A percentile compares a stretch with the other conserved stretches of the same genome.
Evolutionary conservation across 2,329 filamentous ascomycete species (phyloP).

Genomic region (Sodiomyces alkalinus): DNA sequence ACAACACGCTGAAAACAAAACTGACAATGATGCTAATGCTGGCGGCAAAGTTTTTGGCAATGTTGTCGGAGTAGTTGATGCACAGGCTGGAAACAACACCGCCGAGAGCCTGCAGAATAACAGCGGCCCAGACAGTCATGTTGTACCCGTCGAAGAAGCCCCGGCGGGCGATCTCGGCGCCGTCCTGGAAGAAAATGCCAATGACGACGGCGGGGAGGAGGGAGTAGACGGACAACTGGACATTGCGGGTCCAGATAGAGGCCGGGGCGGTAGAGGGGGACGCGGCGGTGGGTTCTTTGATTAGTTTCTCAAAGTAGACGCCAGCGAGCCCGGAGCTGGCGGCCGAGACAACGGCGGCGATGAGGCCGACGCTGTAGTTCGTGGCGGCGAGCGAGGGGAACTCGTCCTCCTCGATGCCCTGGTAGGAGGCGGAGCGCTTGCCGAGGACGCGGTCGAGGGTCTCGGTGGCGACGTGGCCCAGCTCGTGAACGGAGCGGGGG

Average conservation of each 20-base stretch:
- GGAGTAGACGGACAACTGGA: conserved; percentile 89
- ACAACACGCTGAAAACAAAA: conserved; percentile 68
- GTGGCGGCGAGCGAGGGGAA: conserved; percentile 34
- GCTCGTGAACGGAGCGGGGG: conserved; percentile 63
- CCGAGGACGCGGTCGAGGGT: conserved; percentile 31
- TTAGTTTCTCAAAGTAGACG: conserved; percentile 78
- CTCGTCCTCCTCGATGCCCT: conserved; percentile 63
- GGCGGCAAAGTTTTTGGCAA: conserved; percentile 86
- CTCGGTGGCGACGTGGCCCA: conserved; percentile 39
- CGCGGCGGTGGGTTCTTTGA: conserved; percentile 70
- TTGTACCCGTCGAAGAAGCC: conserved; percentile 96
- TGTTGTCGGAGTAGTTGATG: conserved; percentile 75
- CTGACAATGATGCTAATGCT: conserved; percentile 84
- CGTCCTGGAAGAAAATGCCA: conserved; percentile 77
- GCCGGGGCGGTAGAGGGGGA: conserved; percentile 26
- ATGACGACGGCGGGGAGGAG: conserved; percentile 78
- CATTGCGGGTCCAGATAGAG: conserved; percentile 86
- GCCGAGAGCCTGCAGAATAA: conserved; percentile 67
- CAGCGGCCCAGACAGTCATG: conserved; percentile 74
- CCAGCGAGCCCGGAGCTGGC: conserved; percentile 72
- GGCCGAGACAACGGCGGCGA: conserved; percentile 65
- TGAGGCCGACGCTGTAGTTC: conserved; percentile 66
- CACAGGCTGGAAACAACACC: conserved; percentile 64
- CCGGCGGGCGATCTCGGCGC: conserved; percentile 62
- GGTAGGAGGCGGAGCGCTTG: conserved; percentile 74